These are phyloP conservation scores for Hanseniaspora clermontiae DNA, from an alignment of 805 yeast genomes.

Conservation along the genomic window DNA sequence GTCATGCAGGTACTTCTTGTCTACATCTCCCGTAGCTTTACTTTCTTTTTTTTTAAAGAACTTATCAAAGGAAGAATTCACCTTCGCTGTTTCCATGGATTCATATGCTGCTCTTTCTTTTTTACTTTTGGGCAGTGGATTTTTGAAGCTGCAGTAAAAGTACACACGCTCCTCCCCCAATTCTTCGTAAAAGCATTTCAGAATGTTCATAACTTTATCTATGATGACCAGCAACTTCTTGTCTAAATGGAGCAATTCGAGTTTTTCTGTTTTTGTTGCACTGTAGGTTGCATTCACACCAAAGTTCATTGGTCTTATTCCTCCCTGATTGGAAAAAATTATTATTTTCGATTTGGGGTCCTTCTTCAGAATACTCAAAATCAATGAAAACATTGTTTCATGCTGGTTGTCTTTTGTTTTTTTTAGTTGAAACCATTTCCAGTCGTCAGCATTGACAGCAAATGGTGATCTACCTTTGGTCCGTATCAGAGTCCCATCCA, in stretches of 20 bases:
- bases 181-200: not conserved
- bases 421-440: constrained; percentile 50
- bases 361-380: constrained; percentile 15
- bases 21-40: not conserved
- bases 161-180: constrained; percentile 1
- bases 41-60: not conserved
- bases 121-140: not conserved
- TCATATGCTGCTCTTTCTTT: not conserved
- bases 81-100: not conserved
- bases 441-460: constrained; percentile 50
- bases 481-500: constrained; percentile 64
- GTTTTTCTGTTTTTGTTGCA: not conserved
- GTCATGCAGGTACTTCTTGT: constrained; percentile 15
- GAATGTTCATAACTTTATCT: not conserved
- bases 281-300: not conserved
- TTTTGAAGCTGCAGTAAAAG: not conserved
- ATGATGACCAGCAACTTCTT: constrained; percentile 27
- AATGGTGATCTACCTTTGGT: constrained; percentile 54
- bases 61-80: not conserved
- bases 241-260: constrained; percentile 25
- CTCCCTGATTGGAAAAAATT: constrained; percentile 81
- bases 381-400: constrained; percentile 18
- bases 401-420: constrained; percentile 15
- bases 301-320: constrained; percentile 18
- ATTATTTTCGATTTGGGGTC: constrained; percentile 34